Evolutionary conservation across 2,329 filamentous ascomycete genomes (phyloP), one percentile per base, ranked within the genome.

Genomic region (Fusarium mangiferae): DNA sequence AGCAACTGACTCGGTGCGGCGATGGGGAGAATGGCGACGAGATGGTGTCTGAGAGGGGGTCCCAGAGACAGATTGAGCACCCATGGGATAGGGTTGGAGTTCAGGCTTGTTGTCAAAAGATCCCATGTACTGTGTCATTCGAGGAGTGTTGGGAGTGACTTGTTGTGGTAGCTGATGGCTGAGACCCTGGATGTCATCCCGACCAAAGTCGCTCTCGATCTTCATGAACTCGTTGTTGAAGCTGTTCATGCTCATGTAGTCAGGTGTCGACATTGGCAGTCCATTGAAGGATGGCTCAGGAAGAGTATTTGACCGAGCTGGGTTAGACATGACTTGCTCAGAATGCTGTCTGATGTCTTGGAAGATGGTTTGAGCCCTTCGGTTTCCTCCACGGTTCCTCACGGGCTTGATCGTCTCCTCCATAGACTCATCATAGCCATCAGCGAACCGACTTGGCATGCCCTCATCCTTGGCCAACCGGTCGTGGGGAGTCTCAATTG

Each of bases 341-440:
- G 87, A 84, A 65, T 89, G 87, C 73, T 87, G 85, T 73, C 87
- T 85, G 85, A 91, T 87, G 59, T 90, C 88, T 52, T 90, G 87
- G 75, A 92, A 91, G 64, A 89, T 84, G 38, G 84, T 87, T 69
- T 86, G 85, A 41, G 85, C 81, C 44, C 85, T 84, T 65, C 80
- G 83, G 68, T 85, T 86, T 38, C 80, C 75, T 56, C 75, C 77
- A 36, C 82, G 84, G 61, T 79, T 82, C 39, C 85, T 84, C 20
- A 81, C 77, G 10, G 90, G 90, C 82, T 91, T 91, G 75, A 92
- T 85, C 1, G 90, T 91, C 80, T 91, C 89, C 77, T 91, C 90
- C 87, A 91, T 90, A 20, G 89, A 91, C 80, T 90, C 89, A 76
- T 92, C 90, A 72, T 90, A 91, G 51, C 85, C 86, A 33, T 91